Conservation (phyloP, 768 basidiomycete species). For the Floccularia luteovirens region DNA sequence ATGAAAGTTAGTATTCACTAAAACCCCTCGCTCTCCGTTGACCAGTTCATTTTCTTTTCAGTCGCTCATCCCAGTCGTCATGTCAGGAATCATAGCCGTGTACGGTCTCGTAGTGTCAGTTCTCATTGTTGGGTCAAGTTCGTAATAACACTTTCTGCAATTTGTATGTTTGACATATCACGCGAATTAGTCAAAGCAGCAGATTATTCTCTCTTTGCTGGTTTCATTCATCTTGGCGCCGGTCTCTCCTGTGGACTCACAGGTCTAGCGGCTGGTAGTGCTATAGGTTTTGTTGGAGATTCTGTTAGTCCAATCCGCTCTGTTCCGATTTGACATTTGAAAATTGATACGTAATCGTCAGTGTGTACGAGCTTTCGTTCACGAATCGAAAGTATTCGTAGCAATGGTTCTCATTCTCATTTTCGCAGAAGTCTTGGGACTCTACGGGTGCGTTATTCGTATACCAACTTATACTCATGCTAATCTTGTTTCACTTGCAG, state of each 20-base stretch:
- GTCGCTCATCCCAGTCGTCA: constrained; percentile 95
- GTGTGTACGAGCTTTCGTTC: constrained; percentile 89
- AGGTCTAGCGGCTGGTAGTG: constrained; percentile 89
- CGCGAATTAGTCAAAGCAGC: constrained; percentile 38
- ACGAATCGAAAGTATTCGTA: constrained; percentile 89
- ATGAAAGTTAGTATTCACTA: constrained; percentile 70
- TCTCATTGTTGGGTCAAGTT: constrained; percentile 66
- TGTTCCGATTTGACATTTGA: not conserved
- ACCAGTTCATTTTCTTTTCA: constrained; percentile 17
- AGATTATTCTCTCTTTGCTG: constrained; percentile 77
- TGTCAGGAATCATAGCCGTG: constrained; percentile 97
- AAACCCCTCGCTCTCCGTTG: not conserved
- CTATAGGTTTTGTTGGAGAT: constrained; percentile 92
- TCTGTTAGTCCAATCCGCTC: constrained; percentile 47
- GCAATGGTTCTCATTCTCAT: constrained; percentile 96
- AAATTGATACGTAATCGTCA: constrained; percentile 17
- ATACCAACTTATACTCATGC: too few relatives aligned
- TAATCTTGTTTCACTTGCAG: constrained; percentile 21
- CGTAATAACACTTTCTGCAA: constrained; percentile 12
- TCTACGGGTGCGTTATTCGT: constrained; percentile 60
- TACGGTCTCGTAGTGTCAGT: constrained; percentile 96
- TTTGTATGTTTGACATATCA: constrained; percentile 6
- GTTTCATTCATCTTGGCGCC: constrained; percentile 89
- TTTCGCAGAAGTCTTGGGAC: constrained; percentile 84
- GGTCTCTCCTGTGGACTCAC: constrained; percentile 89